phyloP scores from a whole-genome alignment of 192 early-diverging fungal genomes.

The Coemansia sp. region DNA sequence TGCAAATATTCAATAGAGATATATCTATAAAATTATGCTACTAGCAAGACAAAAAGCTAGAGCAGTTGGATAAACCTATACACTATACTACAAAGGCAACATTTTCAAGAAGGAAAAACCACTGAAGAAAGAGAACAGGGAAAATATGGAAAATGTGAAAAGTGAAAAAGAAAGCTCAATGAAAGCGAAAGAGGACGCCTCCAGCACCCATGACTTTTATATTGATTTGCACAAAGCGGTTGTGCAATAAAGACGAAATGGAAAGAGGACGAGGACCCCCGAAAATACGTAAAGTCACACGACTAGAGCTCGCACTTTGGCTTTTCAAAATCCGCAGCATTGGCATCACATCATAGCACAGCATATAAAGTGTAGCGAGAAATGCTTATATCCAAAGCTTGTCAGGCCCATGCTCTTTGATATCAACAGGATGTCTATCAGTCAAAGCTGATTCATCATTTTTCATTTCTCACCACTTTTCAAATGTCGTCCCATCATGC shows the following conservation, averaged over 20 bases:
- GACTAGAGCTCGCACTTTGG: not conserved
- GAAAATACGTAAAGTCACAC: not conserved
- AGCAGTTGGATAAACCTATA: too few relatives aligned
- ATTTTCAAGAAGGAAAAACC: too few relatives aligned
- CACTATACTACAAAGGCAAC: too few relatives aligned
- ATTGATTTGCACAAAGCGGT: not conserved
- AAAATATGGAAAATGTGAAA: not conserved
- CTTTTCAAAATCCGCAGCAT: too few relatives aligned
- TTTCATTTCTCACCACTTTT: not conserved
- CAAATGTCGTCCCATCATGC: too few relatives aligned
- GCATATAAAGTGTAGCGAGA: too few relatives aligned
- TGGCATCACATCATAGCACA: too few relatives aligned
- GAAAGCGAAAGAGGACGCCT: not conserved
- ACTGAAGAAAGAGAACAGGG: not conserved
- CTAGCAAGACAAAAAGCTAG: too few relatives aligned
- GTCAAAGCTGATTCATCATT: not conserved
- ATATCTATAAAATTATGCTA: too few relatives aligned
- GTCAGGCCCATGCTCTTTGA: too few relatives aligned
- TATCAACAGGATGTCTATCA: not conserved
- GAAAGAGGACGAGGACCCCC: not conserved
- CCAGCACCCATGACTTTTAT: not conserved
- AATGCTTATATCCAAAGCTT: too few relatives aligned
- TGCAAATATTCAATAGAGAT: too few relatives aligned
- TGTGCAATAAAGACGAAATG: not conserved
- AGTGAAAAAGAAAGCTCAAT: not conserved